phyloP scores from a whole-genome alignment of 2,329 filamentous ascomycete species.

The Diaporthe citriasiana region DNA sequence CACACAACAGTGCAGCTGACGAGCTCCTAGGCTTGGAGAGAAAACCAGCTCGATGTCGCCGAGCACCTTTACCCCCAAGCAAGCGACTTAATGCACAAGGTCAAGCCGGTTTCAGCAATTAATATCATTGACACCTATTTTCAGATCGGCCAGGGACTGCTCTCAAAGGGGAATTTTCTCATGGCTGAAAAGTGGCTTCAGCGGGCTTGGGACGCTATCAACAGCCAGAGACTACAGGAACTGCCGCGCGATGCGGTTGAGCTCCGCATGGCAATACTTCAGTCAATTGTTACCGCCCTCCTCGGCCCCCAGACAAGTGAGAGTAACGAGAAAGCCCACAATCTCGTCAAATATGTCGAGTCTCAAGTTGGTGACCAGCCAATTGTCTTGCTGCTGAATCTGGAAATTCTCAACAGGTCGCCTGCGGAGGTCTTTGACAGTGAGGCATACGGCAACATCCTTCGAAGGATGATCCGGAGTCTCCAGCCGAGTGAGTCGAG shows the following conservation, averaged over 20 bases:
- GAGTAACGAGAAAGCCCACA: conserved; percentile 64
- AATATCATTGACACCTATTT: conserved; percentile 77
- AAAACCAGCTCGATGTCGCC: conserved; percentile 79
- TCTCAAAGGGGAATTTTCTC: conserved; percentile 64
- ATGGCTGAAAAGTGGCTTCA: conserved; percentile 80
- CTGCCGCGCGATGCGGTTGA: conserved; percentile 73
- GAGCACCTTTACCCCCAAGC: conserved; percentile 82
- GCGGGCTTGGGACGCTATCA: conserved; percentile 73
- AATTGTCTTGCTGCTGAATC: conserved; percentile 75
- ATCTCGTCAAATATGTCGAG: conserved; percentile 73
- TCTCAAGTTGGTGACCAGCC: conserved; percentile 74
- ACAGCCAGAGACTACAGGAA: conserved; percentile 65
- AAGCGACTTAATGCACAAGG: conserved; percentile 52
- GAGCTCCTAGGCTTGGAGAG: conserved; percentile 77
- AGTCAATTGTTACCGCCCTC: conserved; percentile 71
- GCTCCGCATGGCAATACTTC: conserved; percentile 75
- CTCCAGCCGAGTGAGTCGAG: conserved; percentile 73
- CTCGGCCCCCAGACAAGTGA: conserved; percentile 63
- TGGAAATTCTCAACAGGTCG: conserved; percentile 73
- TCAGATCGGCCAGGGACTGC: conserved; percentile 76
- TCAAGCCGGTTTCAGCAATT: conserved; percentile 69
- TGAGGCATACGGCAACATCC: conserved; percentile 63
- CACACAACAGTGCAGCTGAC: not conserved
- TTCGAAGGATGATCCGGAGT: conserved; percentile 73
- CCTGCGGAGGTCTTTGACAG: conserved; percentile 63